Evolutionary conservation across 2,329 filamentous ascomycete genomes (phyloP), one percentile per base, ranked within the genome.

Genomic region (Monosporascus cannonballus): DNA sequence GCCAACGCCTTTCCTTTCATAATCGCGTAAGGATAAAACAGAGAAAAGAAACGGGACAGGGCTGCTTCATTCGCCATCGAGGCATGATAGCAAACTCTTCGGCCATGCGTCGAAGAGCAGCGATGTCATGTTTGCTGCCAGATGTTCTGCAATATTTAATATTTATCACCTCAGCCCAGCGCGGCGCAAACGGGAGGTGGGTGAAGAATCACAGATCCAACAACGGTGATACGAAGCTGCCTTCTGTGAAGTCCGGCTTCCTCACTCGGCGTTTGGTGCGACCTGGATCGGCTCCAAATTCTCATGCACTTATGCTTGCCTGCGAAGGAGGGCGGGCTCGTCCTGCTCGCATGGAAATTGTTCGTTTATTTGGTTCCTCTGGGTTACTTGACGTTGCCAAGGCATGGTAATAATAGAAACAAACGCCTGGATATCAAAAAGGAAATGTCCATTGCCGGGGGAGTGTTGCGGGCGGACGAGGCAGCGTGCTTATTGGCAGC

Each of bases 101-200:
- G 20, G 27, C 22, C 27, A 49, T 20, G 25, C 4, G 18, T 39
- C 24, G 18, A 48, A 48, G 18, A 24, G n/a, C 20, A 38, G 30
- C 34, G 36, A 30, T 34, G 22, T 48, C 48, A 45, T 58, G 55
- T 56, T 59, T 57, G 54, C 50, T 27, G 25, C 18, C 25, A 46
- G 22, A n/a, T 42, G 24, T 48, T 47, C 34, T 45, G 46, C 22
- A 42, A 34, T 48, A 44, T 20, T 36, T 27, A 25, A 48, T 38
- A 48, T 22, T 34, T 11, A 48, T 47, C 48, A 44, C 48, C 47
- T 47, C 15, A 20, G 20, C 45, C 49, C 52, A 37, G 38, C 51
- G 39, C 51, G 52, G 54, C 51, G 38, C 58, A 58, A 59, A 59
- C 56, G 48, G 54, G 47, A 48, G 38, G 36, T 24, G 46, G 15